A percentile compares a stretch with the other conserved stretches of the same genome.
Evolutionary conservation across 352 stramenopile species (phyloP).

Genomic region (Globisporangium irregulare): DNA sequence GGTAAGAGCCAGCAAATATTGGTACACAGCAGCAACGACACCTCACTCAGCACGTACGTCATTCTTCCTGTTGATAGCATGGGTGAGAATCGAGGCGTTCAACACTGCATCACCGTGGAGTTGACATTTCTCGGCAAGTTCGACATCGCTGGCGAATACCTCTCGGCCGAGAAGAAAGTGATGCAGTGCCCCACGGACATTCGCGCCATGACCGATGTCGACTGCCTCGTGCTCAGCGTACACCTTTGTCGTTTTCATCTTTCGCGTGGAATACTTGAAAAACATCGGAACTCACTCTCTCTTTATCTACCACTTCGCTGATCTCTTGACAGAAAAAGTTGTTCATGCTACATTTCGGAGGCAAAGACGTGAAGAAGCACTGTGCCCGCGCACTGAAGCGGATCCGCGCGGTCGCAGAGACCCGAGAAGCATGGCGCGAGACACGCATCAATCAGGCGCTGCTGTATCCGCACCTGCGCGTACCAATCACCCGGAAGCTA

Average conservation of each 20-base stretch:
- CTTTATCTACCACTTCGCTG: background rate
- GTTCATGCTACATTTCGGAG: constrained; percentile 65
- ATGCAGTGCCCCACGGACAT: constrained; percentile 69
- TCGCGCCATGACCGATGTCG: constrained; percentile 62
- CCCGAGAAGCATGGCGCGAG: constrained; percentile 70
- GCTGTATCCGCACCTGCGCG: constrained; percentile 59
- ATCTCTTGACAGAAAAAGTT: constrained; percentile 50
- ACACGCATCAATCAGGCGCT: constrained; percentile 71
- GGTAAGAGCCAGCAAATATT: constrained; percentile 19
- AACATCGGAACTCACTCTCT: background rate
- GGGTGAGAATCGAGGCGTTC: constrained; percentile 52
- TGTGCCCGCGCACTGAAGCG: constrained; percentile 35
- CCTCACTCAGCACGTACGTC: background rate
- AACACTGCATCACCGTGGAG: constrained; percentile 70
- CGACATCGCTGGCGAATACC: constrained; percentile 77
- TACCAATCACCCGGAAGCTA: constrained; percentile 79
- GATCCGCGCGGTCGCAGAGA: constrained; percentile 48
- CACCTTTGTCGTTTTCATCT: background rate
- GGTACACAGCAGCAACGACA: background rate
- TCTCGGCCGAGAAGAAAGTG: constrained; percentile 70
- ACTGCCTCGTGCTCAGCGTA: constrained; percentile 76
- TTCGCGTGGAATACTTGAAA: background rate
- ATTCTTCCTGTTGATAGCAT: constrained; percentile 25
- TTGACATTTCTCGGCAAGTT: constrained; percentile 80
- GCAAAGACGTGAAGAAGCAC: constrained; percentile 67